Conservation (phyloP, 371 early-diverging fungal species). For the Smittium mucronatum region DNA sequence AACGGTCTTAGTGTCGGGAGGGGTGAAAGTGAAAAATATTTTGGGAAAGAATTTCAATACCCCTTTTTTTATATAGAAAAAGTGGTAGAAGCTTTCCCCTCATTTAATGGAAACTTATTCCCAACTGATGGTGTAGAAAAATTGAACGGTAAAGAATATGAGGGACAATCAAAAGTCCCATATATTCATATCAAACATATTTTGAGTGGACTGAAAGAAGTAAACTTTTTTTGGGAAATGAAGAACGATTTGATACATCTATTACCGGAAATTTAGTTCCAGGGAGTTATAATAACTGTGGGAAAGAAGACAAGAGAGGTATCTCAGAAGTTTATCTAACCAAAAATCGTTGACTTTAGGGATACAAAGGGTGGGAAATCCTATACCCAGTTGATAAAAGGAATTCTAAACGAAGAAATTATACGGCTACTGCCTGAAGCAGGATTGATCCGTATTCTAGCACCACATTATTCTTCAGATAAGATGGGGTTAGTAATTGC, state of each 20-base stretch:
- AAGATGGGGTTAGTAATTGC: not conserved
- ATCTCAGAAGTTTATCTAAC: not conserved
- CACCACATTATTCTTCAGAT: not conserved
- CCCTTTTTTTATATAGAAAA: too few relatives aligned
- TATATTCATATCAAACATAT: not conserved
- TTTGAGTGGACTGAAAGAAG: not conserved
- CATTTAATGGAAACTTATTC: too few relatives aligned
- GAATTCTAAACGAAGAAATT: not conserved
- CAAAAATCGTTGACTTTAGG: not conserved
- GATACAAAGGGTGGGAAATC: not conserved
- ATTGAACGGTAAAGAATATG: too few relatives aligned
- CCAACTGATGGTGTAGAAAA: too few relatives aligned
- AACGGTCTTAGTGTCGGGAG: too few relatives aligned
- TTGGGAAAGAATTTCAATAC: too few relatives aligned
- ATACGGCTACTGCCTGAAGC: not conserved
- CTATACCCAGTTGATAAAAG: not conserved
- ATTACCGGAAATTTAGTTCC: not conserved
- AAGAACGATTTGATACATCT: not conserved
- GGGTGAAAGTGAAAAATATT: too few relatives aligned
- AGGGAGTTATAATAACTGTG: not conserved
- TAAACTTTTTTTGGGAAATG: not conserved
- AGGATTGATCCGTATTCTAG: not conserved
- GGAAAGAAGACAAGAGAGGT: not conserved
- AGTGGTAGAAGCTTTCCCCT: too few relatives aligned
- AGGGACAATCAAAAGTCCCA: too few relatives aligned